These are phyloP conservation scores for Schwanniomyces occidentalis DNA, from an alignment of 805 yeast genomes.

Conservation along the genomic window DNA sequence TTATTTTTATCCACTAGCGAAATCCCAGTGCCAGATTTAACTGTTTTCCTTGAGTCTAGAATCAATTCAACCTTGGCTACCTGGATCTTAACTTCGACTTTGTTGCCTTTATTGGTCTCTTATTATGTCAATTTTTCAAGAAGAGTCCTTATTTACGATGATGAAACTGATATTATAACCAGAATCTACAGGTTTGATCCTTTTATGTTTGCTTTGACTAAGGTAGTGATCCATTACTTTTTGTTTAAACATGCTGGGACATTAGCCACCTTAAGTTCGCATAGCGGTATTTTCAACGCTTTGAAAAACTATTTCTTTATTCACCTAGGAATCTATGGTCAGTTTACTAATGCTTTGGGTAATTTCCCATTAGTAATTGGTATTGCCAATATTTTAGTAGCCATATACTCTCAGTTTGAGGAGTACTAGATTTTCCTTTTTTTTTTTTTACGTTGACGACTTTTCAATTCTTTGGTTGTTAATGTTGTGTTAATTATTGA, in stretches of 20 bases:
- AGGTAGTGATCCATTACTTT: slow-evolving; percentile 43
- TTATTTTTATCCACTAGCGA: slow-evolving; percentile 20
- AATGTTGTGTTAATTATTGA: neutral
- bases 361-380: slow-evolving; percentile 48
- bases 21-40: slow-evolving; percentile 35
- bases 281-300: slow-evolving; percentile 25
- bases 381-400: slow-evolving; percentile 45
- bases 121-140: slow-evolving; percentile 55
- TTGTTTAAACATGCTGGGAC: slow-evolving; percentile 33
- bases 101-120: slow-evolving; percentile 43
- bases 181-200: slow-evolving; percentile 53
- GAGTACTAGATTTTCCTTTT: slow-evolving; percentile 27
- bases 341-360: slow-evolving; percentile 42
- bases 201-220: slow-evolving; percentile 49
- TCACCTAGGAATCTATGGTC: slow-evolving; percentile 39
- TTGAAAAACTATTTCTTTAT: slow-evolving; percentile 30
- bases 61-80: slow-evolving; percentile 31
- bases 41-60: slow-evolving; percentile 28
- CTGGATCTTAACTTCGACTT: slow-evolving; percentile 44
- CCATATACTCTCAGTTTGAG: slow-evolving; percentile 53
- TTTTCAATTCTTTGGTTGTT: slow-evolving; percentile 1
- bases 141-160: slow-evolving; percentile 36
- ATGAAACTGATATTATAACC: slow-evolving; percentile 30
- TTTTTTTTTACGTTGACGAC: slow-evolving; percentile 3
- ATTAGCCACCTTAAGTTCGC: slow-evolving; percentile 25